phyloP scores from a whole-genome alignment of 257 asterid genomes.

The Galeopsis tetrahit region DNA sequence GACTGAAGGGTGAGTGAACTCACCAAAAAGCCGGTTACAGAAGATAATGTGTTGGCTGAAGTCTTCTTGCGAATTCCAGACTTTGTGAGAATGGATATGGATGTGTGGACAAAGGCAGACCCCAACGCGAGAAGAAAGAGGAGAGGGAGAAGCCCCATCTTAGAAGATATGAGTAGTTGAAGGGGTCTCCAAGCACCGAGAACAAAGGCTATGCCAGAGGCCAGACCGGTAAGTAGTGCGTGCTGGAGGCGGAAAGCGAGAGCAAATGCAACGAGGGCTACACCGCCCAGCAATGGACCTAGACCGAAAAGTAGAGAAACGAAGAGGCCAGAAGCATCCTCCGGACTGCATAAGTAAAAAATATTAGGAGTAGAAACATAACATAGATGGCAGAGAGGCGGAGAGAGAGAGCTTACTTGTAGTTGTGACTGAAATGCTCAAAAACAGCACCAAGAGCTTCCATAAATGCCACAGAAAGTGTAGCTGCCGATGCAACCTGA shows the following conservation, averaged over 20 bases:
- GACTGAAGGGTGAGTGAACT: slow-evolving; percentile 89
- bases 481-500: slow-evolving; percentile 96
- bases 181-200: slow-evolving; percentile 94
- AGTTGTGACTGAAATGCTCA: slow-evolving; percentile 71
- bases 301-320: slow-evolving; percentile 90
- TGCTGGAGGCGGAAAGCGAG: slow-evolving; percentile 80
- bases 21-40: slow-evolving; percentile 48
- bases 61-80: slow-evolving; percentile 64
- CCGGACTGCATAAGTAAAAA: slow-evolving; percentile 61
- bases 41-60: slow-evolving; percentile 60
- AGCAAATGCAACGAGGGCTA: slow-evolving; percentile 79
- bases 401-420: slow-evolving; percentile 53
- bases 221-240: slow-evolving; percentile 88
- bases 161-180: slow-evolving; percentile 72
- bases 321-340: slow-evolving; percentile 89
- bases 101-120: slow-evolving; percentile 51
- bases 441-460: slow-evolving; percentile 78
- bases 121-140: slow-evolving; percentile 65
- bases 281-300: slow-evolving; percentile 92
- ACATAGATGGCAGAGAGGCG: background rate
- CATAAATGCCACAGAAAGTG: slow-evolving; percentile 96
- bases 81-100: slow-evolving; percentile 53
- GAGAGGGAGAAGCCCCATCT: slow-evolving; percentile 67
- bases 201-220: slow-evolving; percentile 91
- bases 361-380: background rate